These are phyloP conservation scores for Ambrosiella xylebori DNA, from an alignment of 2,329 filamentous ascomycete species.

Conservation along the genomic window DNA sequence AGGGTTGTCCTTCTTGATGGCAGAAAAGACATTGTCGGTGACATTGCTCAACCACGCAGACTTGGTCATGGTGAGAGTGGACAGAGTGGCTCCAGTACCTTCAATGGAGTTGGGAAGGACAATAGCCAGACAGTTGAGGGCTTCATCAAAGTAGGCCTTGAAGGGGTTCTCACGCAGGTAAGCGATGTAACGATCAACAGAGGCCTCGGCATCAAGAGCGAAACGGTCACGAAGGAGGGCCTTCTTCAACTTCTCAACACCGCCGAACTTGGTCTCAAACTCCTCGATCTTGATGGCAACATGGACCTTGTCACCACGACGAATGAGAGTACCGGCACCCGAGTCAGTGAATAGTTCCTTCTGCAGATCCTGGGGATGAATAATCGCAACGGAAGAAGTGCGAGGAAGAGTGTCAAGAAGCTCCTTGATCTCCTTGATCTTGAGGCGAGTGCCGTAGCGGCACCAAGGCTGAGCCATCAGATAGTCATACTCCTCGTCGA, in stretches of 20 bases:
- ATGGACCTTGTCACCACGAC: slow-evolving; percentile 77
- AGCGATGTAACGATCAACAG: slow-evolving; percentile 74
- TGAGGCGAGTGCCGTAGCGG: slow-evolving; percentile 80
- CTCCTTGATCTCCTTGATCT: slow-evolving; percentile 96
- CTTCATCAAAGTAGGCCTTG: slow-evolving; percentile 86
- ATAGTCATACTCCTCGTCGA: slow-evolving; percentile 88
- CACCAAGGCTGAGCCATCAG: slow-evolving; percentile 93
- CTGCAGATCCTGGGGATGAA: slow-evolving; percentile 86
- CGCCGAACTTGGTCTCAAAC: slow-evolving; percentile 41
- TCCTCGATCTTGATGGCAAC: slow-evolving; percentile 54
- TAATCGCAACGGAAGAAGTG: slow-evolving; percentile 90
- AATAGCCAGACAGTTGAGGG: slow-evolving; percentile 81
- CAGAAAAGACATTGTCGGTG: slow-evolving; percentile 84
- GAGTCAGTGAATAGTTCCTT: slow-evolving; percentile 96
- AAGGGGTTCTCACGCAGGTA: slow-evolving; percentile 63
- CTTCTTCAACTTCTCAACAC: slow-evolving; percentile 55
- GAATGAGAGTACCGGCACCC: slow-evolving; percentile 81
- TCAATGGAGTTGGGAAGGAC: slow-evolving; percentile 57
- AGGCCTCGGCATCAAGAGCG: slow-evolving; percentile 63
- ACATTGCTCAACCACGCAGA: slow-evolving; percentile 88
- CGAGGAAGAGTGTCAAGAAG: slow-evolving; percentile 74
- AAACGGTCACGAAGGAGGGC: slow-evolving; percentile 69
- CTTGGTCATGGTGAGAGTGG: slow-evolving; percentile 85
- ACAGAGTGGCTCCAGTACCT: slow-evolving; percentile 59
- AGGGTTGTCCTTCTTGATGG: slow-evolving; percentile 84